phyloP scores from a whole-genome alignment of 2,329 filamentous ascomycete genomes.

The Lachnellula arida region DNA sequence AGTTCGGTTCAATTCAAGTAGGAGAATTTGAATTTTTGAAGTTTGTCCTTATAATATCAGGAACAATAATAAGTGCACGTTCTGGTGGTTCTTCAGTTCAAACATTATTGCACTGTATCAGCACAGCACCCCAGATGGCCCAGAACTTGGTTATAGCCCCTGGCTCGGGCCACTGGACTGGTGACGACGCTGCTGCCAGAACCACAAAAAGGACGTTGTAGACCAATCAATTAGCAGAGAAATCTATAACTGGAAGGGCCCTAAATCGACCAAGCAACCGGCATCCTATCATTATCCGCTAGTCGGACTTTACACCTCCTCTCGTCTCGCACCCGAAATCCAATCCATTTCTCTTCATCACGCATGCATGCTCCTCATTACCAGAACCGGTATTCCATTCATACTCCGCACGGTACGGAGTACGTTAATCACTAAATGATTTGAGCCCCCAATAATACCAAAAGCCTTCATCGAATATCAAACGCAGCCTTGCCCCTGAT shows the following conservation, averaged over 20 bases:
- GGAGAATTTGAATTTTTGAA: not conserved
- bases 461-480: not conserved
- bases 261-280: not conserved
- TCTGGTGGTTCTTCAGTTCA: no score
- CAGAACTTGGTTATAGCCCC: not conserved
- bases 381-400: no score
- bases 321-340: not conserved
- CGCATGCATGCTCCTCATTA: not conserved
- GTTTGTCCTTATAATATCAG: not conserved
- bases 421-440: not conserved
- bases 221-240: not conserved
- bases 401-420: no score
- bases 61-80: no score
- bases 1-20: no score
- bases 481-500: not conserved
- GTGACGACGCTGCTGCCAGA: not conserved
- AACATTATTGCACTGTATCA: not conserved
- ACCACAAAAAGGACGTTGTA: no score
- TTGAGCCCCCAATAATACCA: not conserved
- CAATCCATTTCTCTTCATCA: not conserved
- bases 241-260: not conserved
- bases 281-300: not conserved
- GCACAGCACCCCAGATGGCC: not conserved
- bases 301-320: not conserved
- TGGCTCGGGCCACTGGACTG: not conserved